Percentiles rank a stretch among this genome's conserved stretches.
Conservation (phyloP, 768 basidiomycete species). For the Mycena polygramma region DNA sequence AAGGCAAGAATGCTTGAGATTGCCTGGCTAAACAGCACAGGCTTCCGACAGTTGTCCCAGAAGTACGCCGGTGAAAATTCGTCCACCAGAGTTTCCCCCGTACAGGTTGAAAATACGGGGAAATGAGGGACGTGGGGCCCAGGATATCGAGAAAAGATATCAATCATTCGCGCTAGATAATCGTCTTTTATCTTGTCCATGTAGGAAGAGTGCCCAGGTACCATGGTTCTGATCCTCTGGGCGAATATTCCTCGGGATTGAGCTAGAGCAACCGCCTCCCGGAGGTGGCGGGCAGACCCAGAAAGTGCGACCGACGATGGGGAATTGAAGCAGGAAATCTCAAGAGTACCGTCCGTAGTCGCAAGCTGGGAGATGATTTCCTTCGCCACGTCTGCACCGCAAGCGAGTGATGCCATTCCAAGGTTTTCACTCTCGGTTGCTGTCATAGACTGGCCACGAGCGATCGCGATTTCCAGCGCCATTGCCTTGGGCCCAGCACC, state of each 20-base stretch:
- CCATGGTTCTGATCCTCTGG: conserved; percentile 50
- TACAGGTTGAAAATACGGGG: conserved; percentile 53
- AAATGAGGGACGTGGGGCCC: conserved; percentile 43
- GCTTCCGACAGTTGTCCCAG: conserved; percentile 54
- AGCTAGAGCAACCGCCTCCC: conserved; percentile 47
- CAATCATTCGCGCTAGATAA: conserved; percentile 43
- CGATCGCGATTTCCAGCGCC: conserved; percentile 50
- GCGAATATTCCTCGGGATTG: conserved; percentile 48
- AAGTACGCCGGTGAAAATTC: conserved; percentile 53
- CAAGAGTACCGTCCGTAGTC: conserved; percentile 39
- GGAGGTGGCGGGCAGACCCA: conserved; percentile 45
- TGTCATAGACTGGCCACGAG: conserved; percentile 49
- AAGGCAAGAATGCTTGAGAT: conserved; percentile 42
- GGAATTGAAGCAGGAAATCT: conserved; percentile 58
- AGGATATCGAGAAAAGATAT: conserved; percentile 50
- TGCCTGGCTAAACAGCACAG: conserved; percentile 53
- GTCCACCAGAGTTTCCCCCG: conserved; percentile 41
- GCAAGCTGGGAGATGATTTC: conserved; percentile 36
- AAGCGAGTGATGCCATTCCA: conserved; percentile 61
- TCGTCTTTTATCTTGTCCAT: conserved; percentile 52
- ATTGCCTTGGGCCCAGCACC: conserved; percentile 45
- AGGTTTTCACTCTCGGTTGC: conserved; percentile 44
- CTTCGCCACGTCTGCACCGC: conserved; percentile 45
- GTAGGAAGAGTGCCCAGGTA: conserved; percentile 54
- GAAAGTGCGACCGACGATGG: conserved; percentile 53